phyloP scores from a whole-genome alignment of 2,329 filamentous ascomycete genomes.

The Sporothrix pseudoabietina region DNA sequence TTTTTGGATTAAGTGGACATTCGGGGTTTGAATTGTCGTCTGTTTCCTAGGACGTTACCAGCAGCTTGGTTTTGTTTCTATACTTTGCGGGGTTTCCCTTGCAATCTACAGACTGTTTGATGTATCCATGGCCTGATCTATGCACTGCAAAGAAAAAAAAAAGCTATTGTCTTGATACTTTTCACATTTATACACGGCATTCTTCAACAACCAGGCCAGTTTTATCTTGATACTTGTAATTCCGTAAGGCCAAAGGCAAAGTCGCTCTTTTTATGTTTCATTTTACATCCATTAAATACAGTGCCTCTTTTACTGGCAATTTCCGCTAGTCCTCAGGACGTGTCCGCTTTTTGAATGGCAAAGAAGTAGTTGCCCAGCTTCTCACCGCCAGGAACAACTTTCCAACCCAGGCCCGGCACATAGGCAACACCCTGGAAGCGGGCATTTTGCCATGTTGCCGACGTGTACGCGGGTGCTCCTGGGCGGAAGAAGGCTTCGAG shows the following conservation, averaged over 20 bases:
- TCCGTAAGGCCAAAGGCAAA: not conserved
- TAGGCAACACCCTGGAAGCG: conserved; percentile 82
- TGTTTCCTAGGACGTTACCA: not conserved
- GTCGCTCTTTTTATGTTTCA: not conserved
- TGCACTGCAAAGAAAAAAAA: not conserved
- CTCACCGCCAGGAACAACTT: conserved; percentile 76
- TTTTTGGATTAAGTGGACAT: not conserved
- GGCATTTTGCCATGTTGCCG: conserved; percentile 58
- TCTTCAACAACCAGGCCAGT: too few species aligned
- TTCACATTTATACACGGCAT: not conserved
- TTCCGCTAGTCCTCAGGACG: not conserved
- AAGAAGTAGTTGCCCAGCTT: conserved; percentile 96
- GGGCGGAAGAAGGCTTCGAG: conserved; percentile 58
- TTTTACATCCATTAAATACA: not conserved
- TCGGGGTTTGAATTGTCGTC: not conserved
- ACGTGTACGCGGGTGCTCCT: conserved; percentile 31
- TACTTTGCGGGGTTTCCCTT: not conserved
- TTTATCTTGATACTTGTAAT: not conserved
- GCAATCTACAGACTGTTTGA: not conserved
- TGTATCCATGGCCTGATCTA: not conserved
- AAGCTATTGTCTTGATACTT: not conserved
- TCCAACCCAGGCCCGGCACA: conserved; percentile 89
- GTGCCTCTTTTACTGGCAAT: not conserved
- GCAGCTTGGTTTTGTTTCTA: not conserved
- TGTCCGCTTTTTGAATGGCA: conserved; percentile 61